phyloP scores from a whole-genome alignment of 768 basidiomycete genomes.

The Pulveroboletus sp. region DNA sequence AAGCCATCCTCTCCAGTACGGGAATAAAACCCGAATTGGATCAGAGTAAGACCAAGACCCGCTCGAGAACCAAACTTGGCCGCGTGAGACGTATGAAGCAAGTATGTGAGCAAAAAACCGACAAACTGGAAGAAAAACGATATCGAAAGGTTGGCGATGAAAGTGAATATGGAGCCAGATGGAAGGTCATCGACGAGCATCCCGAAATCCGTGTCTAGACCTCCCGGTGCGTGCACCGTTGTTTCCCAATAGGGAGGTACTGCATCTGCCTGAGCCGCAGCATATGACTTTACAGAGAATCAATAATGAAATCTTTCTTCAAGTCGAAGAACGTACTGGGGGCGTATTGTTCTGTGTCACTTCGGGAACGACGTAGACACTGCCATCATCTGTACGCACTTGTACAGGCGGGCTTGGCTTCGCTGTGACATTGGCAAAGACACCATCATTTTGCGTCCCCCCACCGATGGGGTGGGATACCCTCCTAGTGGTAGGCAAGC shows the following conservation, averaged over 20 bases:
- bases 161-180: conserved; percentile 70
- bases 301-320: neutral
- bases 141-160: conserved; percentile 73
- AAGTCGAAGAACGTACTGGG: conserved; percentile 54
- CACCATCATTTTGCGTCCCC: conserved; percentile 84
- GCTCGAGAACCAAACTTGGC: conserved; percentile 91
- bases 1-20: conserved; percentile 36
- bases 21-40: conserved; percentile 85
- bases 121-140: conserved; percentile 98
- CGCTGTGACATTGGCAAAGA: conserved; percentile 91
- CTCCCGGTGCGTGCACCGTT: conserved; percentile 76
- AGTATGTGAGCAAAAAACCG: conserved; percentile 88
- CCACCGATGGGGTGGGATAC: conserved; percentile 46
- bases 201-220: conserved; percentile 45
- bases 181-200: conserved; percentile 93
- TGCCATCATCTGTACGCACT: conserved; percentile 49
- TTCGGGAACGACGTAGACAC: conserved; percentile 67
- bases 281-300: conserved; percentile 59
- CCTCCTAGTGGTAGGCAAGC: conserved; percentile 40
- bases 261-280: conserved; percentile 80
- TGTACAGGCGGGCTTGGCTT: conserved; percentile 59
- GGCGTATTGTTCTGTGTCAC: conserved; percentile 77
- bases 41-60: conserved; percentile 91
- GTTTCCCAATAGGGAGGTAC: conserved; percentile 98
- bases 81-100: conserved; percentile 88